These are phyloP conservation scores for Sporopachydermia lactativora DNA, from an alignment of 805 yeast genomes.

Conservation along the genomic window DNA sequence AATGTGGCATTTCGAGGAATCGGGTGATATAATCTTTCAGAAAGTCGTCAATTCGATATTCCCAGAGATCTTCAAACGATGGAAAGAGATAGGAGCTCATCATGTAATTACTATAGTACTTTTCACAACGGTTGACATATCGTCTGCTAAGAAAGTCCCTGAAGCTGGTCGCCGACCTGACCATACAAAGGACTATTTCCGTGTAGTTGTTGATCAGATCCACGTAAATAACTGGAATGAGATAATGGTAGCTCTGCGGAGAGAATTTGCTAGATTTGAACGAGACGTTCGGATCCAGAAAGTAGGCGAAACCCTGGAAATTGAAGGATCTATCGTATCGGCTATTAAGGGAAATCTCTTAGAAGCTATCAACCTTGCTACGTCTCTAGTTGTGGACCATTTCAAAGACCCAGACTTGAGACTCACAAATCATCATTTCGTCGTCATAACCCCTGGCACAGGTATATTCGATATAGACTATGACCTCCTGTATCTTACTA, in stretches of 20 bases:
- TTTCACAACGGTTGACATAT: conserved; percentile 65
- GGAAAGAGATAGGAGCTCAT: conserved; percentile 80
- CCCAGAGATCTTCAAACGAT: conserved; percentile 75
- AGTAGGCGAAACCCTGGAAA: conserved; percentile 21
- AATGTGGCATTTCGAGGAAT: conserved; percentile 97
- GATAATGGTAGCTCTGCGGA: conserved; percentile 75
- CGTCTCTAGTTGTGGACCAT: conserved; percentile 62
- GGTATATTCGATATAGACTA: conserved; percentile 89
- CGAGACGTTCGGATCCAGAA: conserved; percentile 48
- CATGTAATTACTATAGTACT: conserved; percentile 83
- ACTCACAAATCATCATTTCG: conserved; percentile 83
- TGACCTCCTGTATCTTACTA: conserved; percentile 57
- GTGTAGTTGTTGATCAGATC: conserved; percentile 93
- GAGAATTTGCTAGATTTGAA: conserved; percentile 74
- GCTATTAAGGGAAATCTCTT: conserved; percentile 80
- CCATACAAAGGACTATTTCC: conserved; percentile 62
- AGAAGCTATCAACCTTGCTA: conserved; percentile 77
- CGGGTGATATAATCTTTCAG: conserved; percentile 88
- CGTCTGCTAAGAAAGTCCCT: conserved; percentile 16
- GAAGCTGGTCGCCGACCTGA: conserved; percentile 57
- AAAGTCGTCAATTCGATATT: conserved; percentile 84
- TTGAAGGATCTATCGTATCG: conserved; percentile 61
- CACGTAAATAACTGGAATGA: conserved; percentile 81
- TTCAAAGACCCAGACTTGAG: conserved; percentile 76
- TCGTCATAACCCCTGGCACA: conserved; percentile 81